Conservation (phyloP, 2,329 filamentous ascomycete genomes). For the Arthroderma sp. region DNA sequence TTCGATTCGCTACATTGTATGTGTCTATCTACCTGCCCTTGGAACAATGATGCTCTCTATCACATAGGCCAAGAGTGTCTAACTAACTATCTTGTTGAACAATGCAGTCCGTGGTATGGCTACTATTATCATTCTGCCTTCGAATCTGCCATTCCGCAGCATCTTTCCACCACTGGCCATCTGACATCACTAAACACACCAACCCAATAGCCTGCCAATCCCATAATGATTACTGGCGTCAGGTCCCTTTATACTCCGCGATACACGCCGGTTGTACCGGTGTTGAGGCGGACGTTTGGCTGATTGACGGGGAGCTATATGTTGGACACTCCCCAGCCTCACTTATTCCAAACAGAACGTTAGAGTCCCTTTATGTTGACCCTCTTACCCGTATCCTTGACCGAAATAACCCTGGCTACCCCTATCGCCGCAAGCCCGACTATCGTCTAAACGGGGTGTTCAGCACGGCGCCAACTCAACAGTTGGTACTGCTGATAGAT, state of each 20-base stretch:
- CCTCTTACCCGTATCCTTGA: slow-evolving; percentile 39
- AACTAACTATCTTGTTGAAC: no score
- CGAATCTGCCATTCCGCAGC: neutral
- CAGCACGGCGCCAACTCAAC: slow-evolving; percentile 35
- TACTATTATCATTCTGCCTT: no score
- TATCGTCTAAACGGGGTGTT: slow-evolving; percentile 34
- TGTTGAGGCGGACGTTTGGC: slow-evolving; percentile 47
- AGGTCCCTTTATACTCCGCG: slow-evolving; percentile 42
- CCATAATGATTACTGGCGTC: slow-evolving; percentile 48
- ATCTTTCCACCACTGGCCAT: slow-evolving; percentile 25
- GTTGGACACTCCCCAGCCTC: slow-evolving; percentile 41
- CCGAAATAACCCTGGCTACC: slow-evolving; percentile 33
- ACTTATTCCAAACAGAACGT: slow-evolving; percentile 35
- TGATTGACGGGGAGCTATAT: slow-evolving; percentile 39
- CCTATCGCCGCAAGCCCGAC: slow-evolving; percentile 15
- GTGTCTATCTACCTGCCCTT: no score
- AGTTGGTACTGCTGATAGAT: slow-evolving; percentile 41
- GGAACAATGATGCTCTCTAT: no score
- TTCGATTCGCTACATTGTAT: no score
- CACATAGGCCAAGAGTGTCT: no score
- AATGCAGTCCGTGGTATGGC: no score
- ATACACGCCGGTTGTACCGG: slow-evolving; percentile 41
- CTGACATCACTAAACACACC: slow-evolving; percentile 39
- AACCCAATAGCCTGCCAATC: slow-evolving; percentile 41
- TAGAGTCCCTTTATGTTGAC: slow-evolving; percentile 40